Base-by-base conservation (phyloP, 805 yeast species). In the Metschnikowia corniflorae region DNA sequence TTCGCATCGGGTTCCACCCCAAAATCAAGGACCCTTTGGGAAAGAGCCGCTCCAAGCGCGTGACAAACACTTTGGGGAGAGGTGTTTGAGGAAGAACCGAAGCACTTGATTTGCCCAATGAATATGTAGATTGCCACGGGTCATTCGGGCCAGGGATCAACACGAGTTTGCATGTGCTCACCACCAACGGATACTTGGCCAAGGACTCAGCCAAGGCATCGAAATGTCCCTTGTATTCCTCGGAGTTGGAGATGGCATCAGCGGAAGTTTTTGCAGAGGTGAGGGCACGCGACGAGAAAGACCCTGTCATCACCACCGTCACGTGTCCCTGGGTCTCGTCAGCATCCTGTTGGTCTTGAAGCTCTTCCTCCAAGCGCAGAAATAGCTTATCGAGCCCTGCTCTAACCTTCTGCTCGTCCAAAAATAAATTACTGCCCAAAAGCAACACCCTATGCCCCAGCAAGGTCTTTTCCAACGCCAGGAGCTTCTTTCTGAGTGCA, bases 121-220 rank as follows among this genome's bases (percentile, higher is more conserved):
- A 72, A 31, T 73, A 74, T 37, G 80, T 68, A 1, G 93, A 76
- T 23, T 80, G 80, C 97, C 97, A 93, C 0, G 96, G 96, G 60
- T 93, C 99, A 48, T 86, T 84, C 27, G 78, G 77, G 1, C 98
- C 97, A 0, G 97, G 97, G 1, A 91, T 65, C 40, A 93, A 75
- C 1, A 87, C 62, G 19, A 93, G 58, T 34, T 82, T 78, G 19
- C 83, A 70, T 6, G 62, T 54, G 6, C 63, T 53, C 10, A 78
- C 62, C 6, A 87, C 59, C 4, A 57, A 54, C 0, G 86, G 83
- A 48, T 65, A 84, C 31, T 72, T 68, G 7, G 80, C 73, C 14
- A 93, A 53, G 2, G 86, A 51, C 2, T 70, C 66, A 0, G 95
- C 91, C 12, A 93, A 65, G 2, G 77, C 66, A 51, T 89, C 95